A percentile compares a stretch with the other conserved stretches of the same genome.
phyloP scores from a whole-genome alignment of 176 grass and related monocot genomes.

The Phyllostachys edulis region DNA sequence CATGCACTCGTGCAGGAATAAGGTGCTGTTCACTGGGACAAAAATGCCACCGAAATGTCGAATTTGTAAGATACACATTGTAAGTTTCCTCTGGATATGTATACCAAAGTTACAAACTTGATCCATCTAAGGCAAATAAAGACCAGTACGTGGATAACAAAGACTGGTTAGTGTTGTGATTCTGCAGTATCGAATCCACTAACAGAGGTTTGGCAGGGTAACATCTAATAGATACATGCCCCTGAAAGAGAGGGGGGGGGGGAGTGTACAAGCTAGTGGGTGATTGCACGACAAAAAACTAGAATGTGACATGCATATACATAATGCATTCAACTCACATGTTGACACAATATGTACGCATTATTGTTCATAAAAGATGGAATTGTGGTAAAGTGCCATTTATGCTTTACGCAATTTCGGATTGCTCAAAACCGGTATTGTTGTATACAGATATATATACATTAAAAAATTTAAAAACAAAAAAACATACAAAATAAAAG shows the following conservation, averaged over 20 bases:
- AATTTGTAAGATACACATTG: slow-evolving; percentile 7
- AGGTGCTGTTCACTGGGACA: background rate
- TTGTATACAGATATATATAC: background rate
- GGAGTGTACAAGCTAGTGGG: background rate
- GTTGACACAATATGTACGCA: background rate
- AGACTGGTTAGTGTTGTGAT: background rate
- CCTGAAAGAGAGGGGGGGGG: too few relatives aligned
- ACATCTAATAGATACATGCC: background rate
- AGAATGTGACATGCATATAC: background rate
- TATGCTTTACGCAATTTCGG: background rate
- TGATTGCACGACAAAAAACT: background rate
- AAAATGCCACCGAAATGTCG: slow-evolving; percentile 3
- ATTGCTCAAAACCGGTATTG: background rate
- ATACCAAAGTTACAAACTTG: too few relatives aligned
- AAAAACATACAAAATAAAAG: background rate
- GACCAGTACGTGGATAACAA: background rate
- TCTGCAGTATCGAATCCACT: background rate
- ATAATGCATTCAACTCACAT: background rate
- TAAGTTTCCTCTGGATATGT: too few relatives aligned
- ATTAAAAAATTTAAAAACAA: background rate
- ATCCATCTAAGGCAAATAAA: background rate
- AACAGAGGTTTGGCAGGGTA: slow-evolving; percentile 15
- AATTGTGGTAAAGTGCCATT: background rate
- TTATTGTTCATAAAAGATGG: slow-evolving; percentile 18
- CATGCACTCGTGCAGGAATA: background rate